phyloP scores from a whole-genome alignment of 1,139 yeast species.

The Nematodospora anomalae region DNA sequence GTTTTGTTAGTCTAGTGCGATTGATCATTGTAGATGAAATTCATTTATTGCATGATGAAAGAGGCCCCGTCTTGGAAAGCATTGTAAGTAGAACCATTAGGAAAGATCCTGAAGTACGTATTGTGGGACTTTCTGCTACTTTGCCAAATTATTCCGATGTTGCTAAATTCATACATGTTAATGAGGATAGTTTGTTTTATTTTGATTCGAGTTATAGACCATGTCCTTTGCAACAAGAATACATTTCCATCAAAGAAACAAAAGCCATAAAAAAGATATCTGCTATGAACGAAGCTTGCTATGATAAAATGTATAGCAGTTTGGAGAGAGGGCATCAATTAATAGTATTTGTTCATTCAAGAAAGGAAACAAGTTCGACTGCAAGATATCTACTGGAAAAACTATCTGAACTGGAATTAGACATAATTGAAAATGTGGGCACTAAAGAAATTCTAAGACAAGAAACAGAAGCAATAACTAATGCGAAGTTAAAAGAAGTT shows the following conservation, averaged over 20 bases:
- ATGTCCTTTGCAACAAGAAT: conserved; percentile 87
- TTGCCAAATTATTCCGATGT: conserved; percentile 90
- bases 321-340: conserved; percentile 63
- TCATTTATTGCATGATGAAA: conserved; percentile 87
- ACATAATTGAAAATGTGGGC: conserved; percentile 56
- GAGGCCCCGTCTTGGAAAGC: conserved; percentile 93
- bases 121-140: conserved; percentile 92
- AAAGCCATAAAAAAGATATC: conserved; percentile 74
- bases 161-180: conserved; percentile 75
- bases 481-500: conserved; percentile 57
- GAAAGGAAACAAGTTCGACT: conserved; percentile 87
- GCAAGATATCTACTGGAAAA: conserved; percentile 72
- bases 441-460: conserved; percentile 59
- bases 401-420: conserved; percentile 53
- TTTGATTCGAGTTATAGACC: conserved; percentile 88
- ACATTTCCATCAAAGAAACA: conserved; percentile 83
- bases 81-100: conserved; percentile 76
- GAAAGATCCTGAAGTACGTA: conserved; percentile 52
- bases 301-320: conserved; percentile 74
- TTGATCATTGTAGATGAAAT: conserved; percentile 90
- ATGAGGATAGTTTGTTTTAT: conserved; percentile 62
- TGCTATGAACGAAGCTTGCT: conserved; percentile 91
- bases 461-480: conserved; percentile 60
- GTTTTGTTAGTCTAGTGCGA: conserved; percentile 61
- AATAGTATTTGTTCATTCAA: conserved; percentile 88